These are phyloP conservation scores for Pleomassaria siparia DNA, from an alignment of 2,329 filamentous ascomycete species.

Conservation along the genomic window DNA sequence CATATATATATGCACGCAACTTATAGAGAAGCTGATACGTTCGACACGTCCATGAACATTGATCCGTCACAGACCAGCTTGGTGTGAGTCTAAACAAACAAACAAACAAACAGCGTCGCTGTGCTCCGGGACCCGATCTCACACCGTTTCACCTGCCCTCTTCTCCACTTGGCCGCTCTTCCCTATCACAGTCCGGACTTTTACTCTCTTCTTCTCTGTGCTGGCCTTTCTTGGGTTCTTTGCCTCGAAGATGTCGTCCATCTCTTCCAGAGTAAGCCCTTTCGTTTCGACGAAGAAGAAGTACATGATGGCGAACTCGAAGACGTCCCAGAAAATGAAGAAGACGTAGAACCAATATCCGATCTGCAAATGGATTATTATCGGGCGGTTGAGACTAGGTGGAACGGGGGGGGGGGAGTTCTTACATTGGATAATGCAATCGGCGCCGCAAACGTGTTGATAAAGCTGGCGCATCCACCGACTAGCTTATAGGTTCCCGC, in stretches of 20 bases:
- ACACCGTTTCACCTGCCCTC: neutral
- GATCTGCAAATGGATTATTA: conserved; percentile 15
- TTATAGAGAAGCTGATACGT: too few relatives aligned
- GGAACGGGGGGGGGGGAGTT: neutral
- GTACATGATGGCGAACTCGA: conserved; percentile 27
- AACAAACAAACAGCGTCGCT: too few relatives aligned
- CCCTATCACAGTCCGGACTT: conserved; percentile 16
- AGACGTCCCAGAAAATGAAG: conserved; percentile 27
- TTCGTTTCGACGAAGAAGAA: conserved; percentile 32
- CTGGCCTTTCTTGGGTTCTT: conserved; percentile 27
- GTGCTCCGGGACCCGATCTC: too few relatives aligned
- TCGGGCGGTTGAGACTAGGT: neutral
- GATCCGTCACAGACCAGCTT: too few relatives aligned
- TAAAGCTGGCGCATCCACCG: conserved; percentile 20
- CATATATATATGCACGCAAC: too few relatives aligned
- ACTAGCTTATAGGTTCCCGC: conserved; percentile 24
- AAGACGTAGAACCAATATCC: conserved; percentile 30
- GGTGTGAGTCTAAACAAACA: too few relatives aligned
- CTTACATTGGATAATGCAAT: conserved; percentile 53
- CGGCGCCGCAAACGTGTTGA: conserved; percentile 24
- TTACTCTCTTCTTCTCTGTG: conserved; percentile 20
- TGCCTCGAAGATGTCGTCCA: conserved; percentile 26
- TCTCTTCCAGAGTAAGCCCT: conserved; percentile 24
- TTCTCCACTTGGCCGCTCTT: conserved; percentile 27
- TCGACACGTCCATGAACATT: too few relatives aligned